Evolutionary conservation across 23 red algal genomes (phyloP).

Genomic region (Gracilariopsis chorda): DNA sequence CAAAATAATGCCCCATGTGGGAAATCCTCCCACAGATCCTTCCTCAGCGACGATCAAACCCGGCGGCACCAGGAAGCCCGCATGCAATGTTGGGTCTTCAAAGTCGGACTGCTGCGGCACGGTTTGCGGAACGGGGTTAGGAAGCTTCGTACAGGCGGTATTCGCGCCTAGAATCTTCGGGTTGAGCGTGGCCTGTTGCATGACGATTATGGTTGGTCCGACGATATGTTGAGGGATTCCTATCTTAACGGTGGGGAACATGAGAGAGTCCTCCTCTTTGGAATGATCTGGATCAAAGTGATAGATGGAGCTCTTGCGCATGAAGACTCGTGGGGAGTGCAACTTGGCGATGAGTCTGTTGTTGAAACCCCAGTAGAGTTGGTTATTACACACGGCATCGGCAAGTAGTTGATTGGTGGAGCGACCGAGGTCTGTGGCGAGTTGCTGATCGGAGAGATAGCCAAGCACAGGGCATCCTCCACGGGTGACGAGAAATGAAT

Average conservation of each 20-base stretch:
- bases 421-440: background rate
- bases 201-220: background rate
- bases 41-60: background rate
- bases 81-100: background rate
- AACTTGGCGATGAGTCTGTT: background rate
- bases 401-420: constrained; percentile 16
- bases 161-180: constrained; percentile 24
- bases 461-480: background rate
- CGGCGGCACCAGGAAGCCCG: background rate
- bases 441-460: constrained; percentile 8
- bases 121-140: background rate
- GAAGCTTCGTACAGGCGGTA: background rate
- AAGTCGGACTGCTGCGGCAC: background rate
- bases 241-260: constrained; percentile 26
- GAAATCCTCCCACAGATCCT: constrained; percentile 4
- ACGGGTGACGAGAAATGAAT: constrained; percentile 17
- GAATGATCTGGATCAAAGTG: constrained; percentile 10
- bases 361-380: background rate
- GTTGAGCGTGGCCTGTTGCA: constrained; percentile 5
- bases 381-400: background rate
- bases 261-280: background rate
- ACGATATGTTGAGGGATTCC: constrained; percentile 6
- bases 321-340: constrained; percentile 16
- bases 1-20: constrained; percentile 38
- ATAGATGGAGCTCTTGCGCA: constrained; percentile 31